Conservation (phyloP, 2,329 filamentous ascomycete species). For the Curvularia verruculosa region DNA sequence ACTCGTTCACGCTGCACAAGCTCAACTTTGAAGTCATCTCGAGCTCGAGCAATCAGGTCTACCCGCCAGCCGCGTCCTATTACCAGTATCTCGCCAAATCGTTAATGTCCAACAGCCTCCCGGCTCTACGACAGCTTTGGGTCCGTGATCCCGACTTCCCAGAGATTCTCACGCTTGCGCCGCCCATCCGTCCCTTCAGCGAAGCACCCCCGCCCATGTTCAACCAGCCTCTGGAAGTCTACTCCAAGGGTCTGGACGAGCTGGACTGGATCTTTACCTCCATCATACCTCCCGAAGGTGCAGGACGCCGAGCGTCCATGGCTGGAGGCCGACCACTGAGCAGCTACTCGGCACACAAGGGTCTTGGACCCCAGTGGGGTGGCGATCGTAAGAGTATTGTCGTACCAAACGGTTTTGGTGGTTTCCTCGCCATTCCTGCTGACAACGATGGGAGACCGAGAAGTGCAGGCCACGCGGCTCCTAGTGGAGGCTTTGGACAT, state of each 20-base stretch:
- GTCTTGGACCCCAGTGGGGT: constrained; percentile 63
- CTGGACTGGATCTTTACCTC: constrained; percentile 71
- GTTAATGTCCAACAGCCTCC: constrained; percentile 75
- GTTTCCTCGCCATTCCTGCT: constrained; percentile 67
- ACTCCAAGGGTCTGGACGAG: constrained; percentile 70
- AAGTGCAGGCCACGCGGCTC: constrained; percentile 39
- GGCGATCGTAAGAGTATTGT: constrained; percentile 66
- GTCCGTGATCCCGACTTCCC: constrained; percentile 85
- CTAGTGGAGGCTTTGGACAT: constrained; percentile 34
- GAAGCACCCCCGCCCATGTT: constrained; percentile 52
- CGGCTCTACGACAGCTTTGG: constrained; percentile 76
- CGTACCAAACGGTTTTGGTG: constrained; percentile 71
- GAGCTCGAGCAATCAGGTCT: constrained; percentile 61
- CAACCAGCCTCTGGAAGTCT: constrained; percentile 65
- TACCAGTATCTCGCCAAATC: constrained; percentile 88
- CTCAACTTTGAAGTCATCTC: constrained; percentile 84
- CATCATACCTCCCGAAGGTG: constrained; percentile 59
- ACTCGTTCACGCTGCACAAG: constrained; percentile 70
- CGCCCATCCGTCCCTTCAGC: constrained; percentile 64
- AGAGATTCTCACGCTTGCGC: constrained; percentile 75
- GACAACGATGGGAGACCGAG: constrained; percentile 42
- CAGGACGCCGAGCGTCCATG: constrained; percentile 49
- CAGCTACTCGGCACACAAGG: constrained; percentile 54
- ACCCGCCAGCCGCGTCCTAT: constrained; percentile 65
- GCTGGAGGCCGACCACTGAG: constrained; percentile 53